A percentile compares a stretch with the other conserved stretches of the same genome.
Conservation (phyloP, 257 asterid genomes). For the Solanum clarkiae region DNA sequence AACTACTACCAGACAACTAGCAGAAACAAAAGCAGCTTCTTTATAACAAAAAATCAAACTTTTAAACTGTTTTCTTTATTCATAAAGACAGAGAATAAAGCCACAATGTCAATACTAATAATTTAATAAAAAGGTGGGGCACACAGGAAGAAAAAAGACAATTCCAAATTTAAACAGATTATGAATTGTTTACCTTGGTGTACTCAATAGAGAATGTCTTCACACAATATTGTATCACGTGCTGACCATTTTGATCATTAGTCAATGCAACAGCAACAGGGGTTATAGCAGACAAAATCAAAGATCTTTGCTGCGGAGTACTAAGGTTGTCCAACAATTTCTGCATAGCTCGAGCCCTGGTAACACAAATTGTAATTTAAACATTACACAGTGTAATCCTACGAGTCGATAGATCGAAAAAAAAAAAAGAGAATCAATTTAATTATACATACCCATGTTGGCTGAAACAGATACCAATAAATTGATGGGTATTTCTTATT, state of each 20-base stretch:
- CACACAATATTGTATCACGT: constrained; percentile 40
- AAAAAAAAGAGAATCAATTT: neutral
- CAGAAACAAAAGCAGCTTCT: neutral
- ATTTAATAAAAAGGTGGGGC: neutral
- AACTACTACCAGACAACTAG: neutral
- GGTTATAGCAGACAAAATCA: constrained; percentile 24
- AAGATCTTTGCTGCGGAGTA: constrained; percentile 37
- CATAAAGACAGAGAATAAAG: neutral
- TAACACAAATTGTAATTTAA: neutral
- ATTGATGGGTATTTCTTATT: constrained; percentile 14
- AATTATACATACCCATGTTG: constrained; percentile 43
- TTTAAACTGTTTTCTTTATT: neutral
- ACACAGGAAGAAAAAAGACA: neutral
- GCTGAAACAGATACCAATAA: constrained; percentile 31
- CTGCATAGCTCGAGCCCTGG: constrained; percentile 45
- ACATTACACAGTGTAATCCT: neutral
- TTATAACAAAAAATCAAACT: neutral
- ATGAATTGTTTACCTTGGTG: constrained; percentile 32
- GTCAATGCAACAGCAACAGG: constrained; percentile 39
- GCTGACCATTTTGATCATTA: constrained; percentile 58
- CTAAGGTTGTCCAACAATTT: constrained; percentile 44
- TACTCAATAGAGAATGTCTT: constrained; percentile 37
- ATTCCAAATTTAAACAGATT: neutral
- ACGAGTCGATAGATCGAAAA: neutral
- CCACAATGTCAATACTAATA: neutral